Percentiles rank a stretch among this genome's conserved stretches.
These are phyloP conservation scores for Hypholoma fasciculare DNA, from an alignment of 768 basidiomycete species.

Conservation along the genomic window DNA sequence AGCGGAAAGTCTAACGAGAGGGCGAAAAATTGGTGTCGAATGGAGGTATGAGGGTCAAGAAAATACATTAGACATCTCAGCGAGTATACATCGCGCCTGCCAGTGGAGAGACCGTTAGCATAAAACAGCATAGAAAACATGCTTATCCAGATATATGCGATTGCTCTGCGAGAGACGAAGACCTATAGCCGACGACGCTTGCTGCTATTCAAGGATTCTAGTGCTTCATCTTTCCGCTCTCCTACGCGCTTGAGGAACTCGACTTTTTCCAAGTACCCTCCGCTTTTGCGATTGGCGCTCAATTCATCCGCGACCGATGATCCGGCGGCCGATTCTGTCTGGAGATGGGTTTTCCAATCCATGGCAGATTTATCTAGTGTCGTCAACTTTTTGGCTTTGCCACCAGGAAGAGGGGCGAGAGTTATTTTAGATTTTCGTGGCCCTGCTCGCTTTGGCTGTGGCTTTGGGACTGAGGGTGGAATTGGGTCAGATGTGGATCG, in stretches of 20 bases:
- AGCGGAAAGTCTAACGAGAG: too few relatives aligned
- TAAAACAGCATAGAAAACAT: too few relatives aligned
- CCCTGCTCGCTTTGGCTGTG: conserved; percentile 48
- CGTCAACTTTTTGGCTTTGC: conserved; percentile 74
- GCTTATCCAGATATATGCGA: too few relatives aligned
- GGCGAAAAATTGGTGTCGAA: too few relatives aligned
- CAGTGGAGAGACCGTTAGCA: too few relatives aligned
- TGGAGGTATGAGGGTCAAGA: too few relatives aligned
- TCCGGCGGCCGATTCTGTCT: conserved; percentile 35
- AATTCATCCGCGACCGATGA: conserved; percentile 61
- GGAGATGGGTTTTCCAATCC: conserved; percentile 78
- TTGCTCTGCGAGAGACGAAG: too few relatives aligned
- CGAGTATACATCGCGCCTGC: too few relatives aligned
- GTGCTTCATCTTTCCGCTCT: conserved; percentile 62
- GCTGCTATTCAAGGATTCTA: conserved; percentile 54
- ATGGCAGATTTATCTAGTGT: conserved; percentile 86
- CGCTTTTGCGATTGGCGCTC: conserved; percentile 70
- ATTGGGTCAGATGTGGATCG: conserved; percentile 1
- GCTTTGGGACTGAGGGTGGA: conserved; percentile 22
- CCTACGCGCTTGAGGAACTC: conserved; percentile 81
- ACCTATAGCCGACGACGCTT: conserved; percentile 48
- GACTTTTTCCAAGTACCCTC: conserved; percentile 83
- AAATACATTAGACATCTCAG: too few relatives aligned
- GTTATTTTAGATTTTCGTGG: conserved; percentile 66
- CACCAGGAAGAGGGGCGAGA: conserved; percentile 53